Evolutionary conservation across 1,284 basidiomycete species (phyloP), one percentile per base, ranked within the genome.

Genomic region (Irpex sp.): DNA sequence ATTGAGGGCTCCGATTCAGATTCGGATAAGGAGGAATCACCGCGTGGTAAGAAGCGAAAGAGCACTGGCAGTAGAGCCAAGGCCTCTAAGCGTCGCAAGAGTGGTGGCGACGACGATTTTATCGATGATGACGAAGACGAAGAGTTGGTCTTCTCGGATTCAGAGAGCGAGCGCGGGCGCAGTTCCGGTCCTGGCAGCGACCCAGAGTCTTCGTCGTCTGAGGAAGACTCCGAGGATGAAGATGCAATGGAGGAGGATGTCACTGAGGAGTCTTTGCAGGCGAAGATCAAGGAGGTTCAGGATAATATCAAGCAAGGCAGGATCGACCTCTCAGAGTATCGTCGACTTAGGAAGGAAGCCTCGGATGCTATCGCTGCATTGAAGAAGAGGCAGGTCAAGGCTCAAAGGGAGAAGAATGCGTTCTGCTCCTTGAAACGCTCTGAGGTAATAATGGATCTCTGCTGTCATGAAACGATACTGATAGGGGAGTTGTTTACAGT

Each of bases 351-450:
- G 62, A 83, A 84, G 70, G 78, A 80, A 21, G 80, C 81, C 3
- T 65, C 62, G 10, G 82, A 83, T 64, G 69, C 70, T 58, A 70
- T 84, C 28, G 75, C 80, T 1, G 76, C 68, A 9, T 64, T 82
- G 28, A 80, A 80, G 69, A 83, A 83, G 68, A 73, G 73, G 61
- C 68, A 77, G 37, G 68, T 66, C 4, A 79, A 79, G 61, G 74
- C 75, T 1, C 84, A 86, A 66, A 77, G 76, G 65, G 79, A 82
- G 61, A 86, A 86, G 74, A 86, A 86, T 65, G 81, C 78, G 0
- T 85, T 83, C 67, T 87, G 85, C 67, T 82, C 84, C 0, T 63
- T 79, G 58, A 84, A 81, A 68, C 78, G 84, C 5, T 84, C 82
- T 5, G 82, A 84, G 73, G 83, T 83, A 59, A 72, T 68, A 4